phyloP scores from a whole-genome alignment of 2,329 filamentous ascomycete genomes.

The Botrytis tulipae region DNA sequence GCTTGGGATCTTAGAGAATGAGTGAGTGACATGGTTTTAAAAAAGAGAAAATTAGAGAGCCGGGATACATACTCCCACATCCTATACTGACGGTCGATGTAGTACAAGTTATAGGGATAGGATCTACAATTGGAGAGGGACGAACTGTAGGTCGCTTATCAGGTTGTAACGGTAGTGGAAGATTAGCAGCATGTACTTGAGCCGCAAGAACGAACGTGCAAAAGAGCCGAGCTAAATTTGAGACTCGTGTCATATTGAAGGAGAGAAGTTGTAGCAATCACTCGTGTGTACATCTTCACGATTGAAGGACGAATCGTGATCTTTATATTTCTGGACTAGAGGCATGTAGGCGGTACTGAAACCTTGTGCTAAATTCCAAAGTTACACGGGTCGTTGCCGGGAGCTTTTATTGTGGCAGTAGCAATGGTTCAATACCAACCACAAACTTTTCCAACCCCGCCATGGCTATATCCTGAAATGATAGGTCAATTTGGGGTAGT shows the following conservation, averaged over 20 bases:
- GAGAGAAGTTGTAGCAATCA: background rate
- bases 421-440: background rate
- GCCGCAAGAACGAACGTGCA: background rate
- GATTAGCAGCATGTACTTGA: background rate
- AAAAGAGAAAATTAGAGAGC: background rate
- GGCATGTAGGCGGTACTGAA: background rate
- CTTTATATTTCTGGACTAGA: background rate
- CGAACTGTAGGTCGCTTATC: background rate
- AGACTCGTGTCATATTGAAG: slow-evolving; percentile 2
- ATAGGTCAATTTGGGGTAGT: background rate
- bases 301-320: background rate
- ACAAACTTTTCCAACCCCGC: background rate
- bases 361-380: background rate
- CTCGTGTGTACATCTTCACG: background rate
- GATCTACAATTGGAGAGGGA: background rate
- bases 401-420: background rate
- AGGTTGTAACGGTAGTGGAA: background rate
- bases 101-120: background rate
- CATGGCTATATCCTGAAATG: background rate
- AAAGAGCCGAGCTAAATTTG: background rate
- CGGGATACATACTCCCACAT: background rate
- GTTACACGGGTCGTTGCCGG: background rate
- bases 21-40: background rate
- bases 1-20: background rate
- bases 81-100: background rate